Evolutionary conservation across 1,284 basidiomycete genomes (phyloP).

Genomic region (Cryptococcus wingfieldii): DNA sequence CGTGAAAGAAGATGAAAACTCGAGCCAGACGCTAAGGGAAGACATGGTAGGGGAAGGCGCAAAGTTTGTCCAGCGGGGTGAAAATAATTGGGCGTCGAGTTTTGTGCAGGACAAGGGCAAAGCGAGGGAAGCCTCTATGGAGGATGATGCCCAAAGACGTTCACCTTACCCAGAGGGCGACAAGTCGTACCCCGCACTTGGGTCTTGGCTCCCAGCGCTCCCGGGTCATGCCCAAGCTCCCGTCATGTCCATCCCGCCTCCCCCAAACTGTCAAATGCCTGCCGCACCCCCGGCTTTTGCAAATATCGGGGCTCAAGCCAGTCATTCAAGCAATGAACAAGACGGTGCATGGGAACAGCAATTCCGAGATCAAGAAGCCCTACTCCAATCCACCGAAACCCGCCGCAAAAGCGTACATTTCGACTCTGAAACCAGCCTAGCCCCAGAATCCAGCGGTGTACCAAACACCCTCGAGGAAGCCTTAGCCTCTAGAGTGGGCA

Average conservation of each 20-base stretch:
- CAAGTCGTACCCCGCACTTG: conserved; percentile 5
- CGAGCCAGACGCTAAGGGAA: conserved; percentile 7
- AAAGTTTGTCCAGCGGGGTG: conserved; percentile 40
- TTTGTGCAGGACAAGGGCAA: conserved; percentile 4
- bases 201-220: not conserved
- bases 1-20: conserved; percentile 58
- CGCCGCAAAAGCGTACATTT: conserved; percentile 49
- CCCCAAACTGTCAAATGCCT: too few species aligned
- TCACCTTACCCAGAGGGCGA: conserved; percentile 7
- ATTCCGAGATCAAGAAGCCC: conserved; percentile 31
- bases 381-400: conserved; percentile 18
- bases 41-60: conserved; percentile 42
- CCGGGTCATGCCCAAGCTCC: not conserved
- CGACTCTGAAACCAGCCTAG: conserved; percentile 8
- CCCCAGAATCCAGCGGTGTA: conserved; percentile 15
- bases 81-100: conserved; percentile 15
- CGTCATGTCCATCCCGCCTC: too few species aligned
- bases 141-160: not conserved
- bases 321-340: not conserved
- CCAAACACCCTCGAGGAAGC: conserved; percentile 52
- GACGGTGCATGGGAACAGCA: conserved; percentile 35
- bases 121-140: not conserved
- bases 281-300: not conserved
- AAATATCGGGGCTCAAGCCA: not conserved
- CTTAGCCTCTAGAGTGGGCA: conserved; percentile 25